phyloP scores from a whole-genome alignment of 2,329 filamentous ascomycete genomes.

The Dothistroma pini region DNA sequence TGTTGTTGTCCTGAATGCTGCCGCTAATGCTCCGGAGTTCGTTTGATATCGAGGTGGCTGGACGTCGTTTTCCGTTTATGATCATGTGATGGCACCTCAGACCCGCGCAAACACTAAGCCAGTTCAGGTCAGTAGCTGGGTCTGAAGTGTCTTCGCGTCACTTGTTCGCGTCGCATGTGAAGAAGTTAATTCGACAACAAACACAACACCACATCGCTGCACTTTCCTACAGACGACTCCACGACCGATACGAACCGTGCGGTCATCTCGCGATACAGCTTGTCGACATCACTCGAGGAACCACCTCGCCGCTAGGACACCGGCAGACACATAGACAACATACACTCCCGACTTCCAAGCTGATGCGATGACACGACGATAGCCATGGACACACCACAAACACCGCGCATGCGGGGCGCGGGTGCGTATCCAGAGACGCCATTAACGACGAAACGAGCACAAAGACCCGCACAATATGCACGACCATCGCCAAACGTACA shows the following conservation, averaged over 20 bases:
- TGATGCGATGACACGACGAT: conserved; percentile 6
- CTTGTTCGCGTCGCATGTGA: background rate
- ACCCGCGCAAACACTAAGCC: background rate
- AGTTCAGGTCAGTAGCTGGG: background rate
- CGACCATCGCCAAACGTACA: conserved; percentile 27
- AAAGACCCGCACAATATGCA: conserved; percentile 11
- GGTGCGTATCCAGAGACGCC: conserved; percentile 79
- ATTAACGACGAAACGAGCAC: conserved; percentile 25
- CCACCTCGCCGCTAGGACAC: background rate
- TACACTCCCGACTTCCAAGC: conserved; percentile 3
- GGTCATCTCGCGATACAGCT: background rate
- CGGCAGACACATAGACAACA: conserved; percentile 2
- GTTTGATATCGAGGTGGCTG: background rate
- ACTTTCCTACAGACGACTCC: background rate
- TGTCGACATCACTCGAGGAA: background rate
- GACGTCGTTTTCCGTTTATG: background rate
- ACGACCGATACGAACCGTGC: background rate
- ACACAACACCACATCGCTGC: background rate
- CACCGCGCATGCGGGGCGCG: conserved; percentile 77
- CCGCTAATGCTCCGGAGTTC: background rate
- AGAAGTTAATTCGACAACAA: background rate
- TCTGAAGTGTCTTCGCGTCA: conserved; percentile 1
- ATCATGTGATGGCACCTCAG: background rate
- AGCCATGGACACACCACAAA: conserved; percentile 63
- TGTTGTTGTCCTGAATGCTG: background rate